Evolutionary conservation across 345 rosid species (phyloP).

Genomic region (Raphanus sativus): DNA sequence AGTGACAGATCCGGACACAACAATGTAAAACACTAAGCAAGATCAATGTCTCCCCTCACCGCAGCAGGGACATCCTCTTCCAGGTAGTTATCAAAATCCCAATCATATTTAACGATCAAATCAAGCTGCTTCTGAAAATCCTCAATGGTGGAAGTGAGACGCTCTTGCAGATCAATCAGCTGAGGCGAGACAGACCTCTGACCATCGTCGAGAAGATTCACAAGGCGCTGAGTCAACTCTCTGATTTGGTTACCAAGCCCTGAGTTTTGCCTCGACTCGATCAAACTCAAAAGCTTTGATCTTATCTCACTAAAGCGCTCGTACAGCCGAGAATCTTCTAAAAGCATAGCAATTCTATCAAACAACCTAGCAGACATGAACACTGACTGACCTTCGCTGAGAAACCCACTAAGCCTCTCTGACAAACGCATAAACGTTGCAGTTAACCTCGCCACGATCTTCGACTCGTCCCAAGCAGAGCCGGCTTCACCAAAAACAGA

Average conservation of each 20-base stretch:
- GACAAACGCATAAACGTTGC: conserved; percentile 81
- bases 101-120: conserved; percentile 78
- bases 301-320: conserved; percentile 73
- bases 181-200: conserved; percentile 81
- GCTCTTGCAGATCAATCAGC: conserved; percentile 78
- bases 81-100: conserved; percentile 94
- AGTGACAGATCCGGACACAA: neutral
- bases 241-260: conserved; percentile 66
- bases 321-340: conserved; percentile 70
- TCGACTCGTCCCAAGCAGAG: conserved; percentile 74
- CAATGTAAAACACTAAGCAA: neutral
- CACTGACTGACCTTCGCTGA: conserved; percentile 77
- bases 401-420: conserved; percentile 84
- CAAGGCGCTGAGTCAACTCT: conserved; percentile 71
- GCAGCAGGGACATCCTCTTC: conserved; percentile 98
- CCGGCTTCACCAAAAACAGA: conserved; percentile 43
- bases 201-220: conserved; percentile 75
- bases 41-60: conserved; percentile 80
- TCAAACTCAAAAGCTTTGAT: conserved; percentile 62
- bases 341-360: conserved; percentile 71
- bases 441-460: conserved; percentile 58
- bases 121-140: conserved; percentile 96
- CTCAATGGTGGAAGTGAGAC: conserved; percentile 71
- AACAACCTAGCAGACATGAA: conserved; percentile 74
- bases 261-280: conserved; percentile 80